phyloP scores from a whole-genome alignment of 2,329 filamentous ascomycete genomes.

The Allantophomopsis lycopodina region DNA sequence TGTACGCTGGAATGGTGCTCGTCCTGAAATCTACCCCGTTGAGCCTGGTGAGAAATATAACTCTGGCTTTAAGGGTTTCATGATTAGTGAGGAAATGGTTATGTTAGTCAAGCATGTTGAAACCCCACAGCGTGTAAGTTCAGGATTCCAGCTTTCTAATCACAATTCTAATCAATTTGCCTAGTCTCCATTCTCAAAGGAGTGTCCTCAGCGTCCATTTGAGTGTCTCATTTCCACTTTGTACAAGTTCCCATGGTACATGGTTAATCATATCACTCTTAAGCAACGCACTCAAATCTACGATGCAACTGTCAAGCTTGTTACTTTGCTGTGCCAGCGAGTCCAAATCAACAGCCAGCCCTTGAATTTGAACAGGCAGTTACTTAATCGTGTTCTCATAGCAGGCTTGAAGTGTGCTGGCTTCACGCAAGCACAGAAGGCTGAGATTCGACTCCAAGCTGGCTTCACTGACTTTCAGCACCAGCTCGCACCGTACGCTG shows the following conservation, averaged over 20 bases:
- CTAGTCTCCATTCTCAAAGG: slow-evolving; percentile 43
- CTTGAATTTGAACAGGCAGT: slow-evolving; percentile 33
- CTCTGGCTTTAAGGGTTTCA: slow-evolving; percentile 45
- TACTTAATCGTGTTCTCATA: slow-evolving; percentile 36
- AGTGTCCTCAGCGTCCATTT: slow-evolving; percentile 50
- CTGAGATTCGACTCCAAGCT: slow-evolving; percentile 35
- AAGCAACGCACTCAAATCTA: slow-evolving; percentile 39
- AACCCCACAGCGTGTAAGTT: slow-evolving; percentile 43
- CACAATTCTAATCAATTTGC: slow-evolving; percentile 2
- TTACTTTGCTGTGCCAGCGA: slow-evolving; percentile 28
- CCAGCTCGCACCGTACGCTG: slow-evolving; percentile 29
- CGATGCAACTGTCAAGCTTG: slow-evolving; percentile 32
- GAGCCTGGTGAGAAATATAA: slow-evolving; percentile 20
- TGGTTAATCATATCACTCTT: slow-evolving; percentile 40
- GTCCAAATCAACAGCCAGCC: slow-evolving; percentile 25
- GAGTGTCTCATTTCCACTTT: slow-evolving; percentile 50
- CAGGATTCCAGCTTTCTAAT: neutral
- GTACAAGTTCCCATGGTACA: slow-evolving; percentile 41
- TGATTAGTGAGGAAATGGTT: slow-evolving; percentile 47
- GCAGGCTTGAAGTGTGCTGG: slow-evolving; percentile 43
- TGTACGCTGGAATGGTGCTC: slow-evolving; percentile 36
- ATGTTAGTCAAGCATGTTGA: slow-evolving; percentile 53
- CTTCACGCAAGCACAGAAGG: slow-evolving; percentile 47
- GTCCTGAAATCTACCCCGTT: slow-evolving; percentile 25
- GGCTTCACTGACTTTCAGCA: slow-evolving; percentile 21